phyloP scores from a whole-genome alignment of 768 basidiomycete genomes.

The Rhodotorula diobovata region DNA sequence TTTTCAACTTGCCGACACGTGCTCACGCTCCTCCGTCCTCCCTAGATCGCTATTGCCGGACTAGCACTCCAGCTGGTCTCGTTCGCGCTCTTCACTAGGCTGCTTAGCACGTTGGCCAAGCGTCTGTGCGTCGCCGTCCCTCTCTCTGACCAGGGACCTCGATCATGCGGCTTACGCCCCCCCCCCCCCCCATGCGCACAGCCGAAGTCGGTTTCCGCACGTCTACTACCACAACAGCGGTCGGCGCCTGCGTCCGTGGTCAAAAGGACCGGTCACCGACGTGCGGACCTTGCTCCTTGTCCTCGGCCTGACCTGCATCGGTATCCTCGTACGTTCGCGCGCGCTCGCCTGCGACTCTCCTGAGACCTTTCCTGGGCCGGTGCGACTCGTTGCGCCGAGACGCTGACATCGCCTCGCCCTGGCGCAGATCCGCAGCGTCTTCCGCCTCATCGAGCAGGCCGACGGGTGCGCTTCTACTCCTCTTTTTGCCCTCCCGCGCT shows the following conservation, averaged over 20 bases:
- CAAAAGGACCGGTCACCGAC: slow-evolving; percentile 43
- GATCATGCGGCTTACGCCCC: fast-evolving
- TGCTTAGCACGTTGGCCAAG: slow-evolving; percentile 17
- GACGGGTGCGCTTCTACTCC: slow-evolving; percentile 53
- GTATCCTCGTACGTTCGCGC: slow-evolving; percentile 51
- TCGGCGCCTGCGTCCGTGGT: not conserved
- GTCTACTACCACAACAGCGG: not conserved
- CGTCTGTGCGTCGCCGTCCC: not conserved
- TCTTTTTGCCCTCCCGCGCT: no score
- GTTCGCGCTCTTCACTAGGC: not conserved
- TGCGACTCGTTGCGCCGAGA: no score
- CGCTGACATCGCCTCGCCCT: not conserved
- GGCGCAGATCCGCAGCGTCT: slow-evolving; percentile 57
- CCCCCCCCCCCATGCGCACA: not conserved
- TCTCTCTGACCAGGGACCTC: no score
- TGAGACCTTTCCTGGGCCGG: no score
- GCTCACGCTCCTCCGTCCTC: not conserved
- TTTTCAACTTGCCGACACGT: not conserved
- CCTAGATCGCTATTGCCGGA: slow-evolving; percentile 6
- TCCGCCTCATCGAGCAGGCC: slow-evolving; percentile 58
- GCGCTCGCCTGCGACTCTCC: no score
- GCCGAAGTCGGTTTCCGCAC: not conserved
- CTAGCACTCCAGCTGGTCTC: slow-evolving; percentile 6
- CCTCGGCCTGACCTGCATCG: slow-evolving; percentile 57
- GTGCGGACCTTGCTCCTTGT: slow-evolving; percentile 60